These are phyloP conservation scores for Striga asiatica DNA, from an alignment of 257 asterid species.

Conservation along the genomic window DNA sequence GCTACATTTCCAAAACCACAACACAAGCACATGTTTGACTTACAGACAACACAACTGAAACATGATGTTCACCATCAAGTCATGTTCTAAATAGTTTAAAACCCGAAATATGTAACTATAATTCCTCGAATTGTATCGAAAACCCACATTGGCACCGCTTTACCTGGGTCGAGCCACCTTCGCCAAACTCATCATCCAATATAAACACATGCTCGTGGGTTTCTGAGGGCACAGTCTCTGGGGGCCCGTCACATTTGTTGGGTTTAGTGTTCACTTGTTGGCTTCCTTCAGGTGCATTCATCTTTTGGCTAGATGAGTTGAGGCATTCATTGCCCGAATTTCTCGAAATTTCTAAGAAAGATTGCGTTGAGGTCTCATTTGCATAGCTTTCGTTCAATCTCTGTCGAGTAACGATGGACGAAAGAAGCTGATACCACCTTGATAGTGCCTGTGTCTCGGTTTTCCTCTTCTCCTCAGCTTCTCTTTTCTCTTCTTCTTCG, in stretches of 20 bases:
- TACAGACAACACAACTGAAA: neutral
- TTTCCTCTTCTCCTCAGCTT: slow-evolving; percentile 51
- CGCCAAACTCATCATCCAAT: slow-evolving; percentile 34
- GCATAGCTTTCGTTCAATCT: slow-evolving; percentile 57
- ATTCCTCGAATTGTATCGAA: slow-evolving; percentile 57
- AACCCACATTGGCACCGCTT: slow-evolving; percentile 80
- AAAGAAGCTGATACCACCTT: slow-evolving; percentile 96
- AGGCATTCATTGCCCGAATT: slow-evolving; percentile 15
- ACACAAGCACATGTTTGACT: neutral
- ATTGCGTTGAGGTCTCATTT: slow-evolving; percentile 25
- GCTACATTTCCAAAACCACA: neutral
- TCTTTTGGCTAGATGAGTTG: slow-evolving; percentile 12
- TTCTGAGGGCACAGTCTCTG: slow-evolving; percentile 20
- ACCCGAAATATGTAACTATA: too few relatives aligned
- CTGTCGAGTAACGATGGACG: slow-evolving; percentile 72
- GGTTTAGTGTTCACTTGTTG: slow-evolving; percentile 17
- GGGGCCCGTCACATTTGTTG: neutral
- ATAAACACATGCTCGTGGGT: slow-evolving; percentile 53
- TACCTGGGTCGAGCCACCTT: slow-evolving; percentile 31
- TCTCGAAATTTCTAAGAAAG: slow-evolving; percentile 20
- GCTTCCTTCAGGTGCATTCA: slow-evolving; percentile 7
- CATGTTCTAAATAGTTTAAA: neutral
- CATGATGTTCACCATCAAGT: neutral
- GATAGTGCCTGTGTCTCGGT: slow-evolving; percentile 63
- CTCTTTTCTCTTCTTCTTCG: slow-evolving; percentile 85